Evolutionary conservation across 495 filamentous ascomycete species (phyloP).

Genomic region (Penicillium paradoxum): DNA sequence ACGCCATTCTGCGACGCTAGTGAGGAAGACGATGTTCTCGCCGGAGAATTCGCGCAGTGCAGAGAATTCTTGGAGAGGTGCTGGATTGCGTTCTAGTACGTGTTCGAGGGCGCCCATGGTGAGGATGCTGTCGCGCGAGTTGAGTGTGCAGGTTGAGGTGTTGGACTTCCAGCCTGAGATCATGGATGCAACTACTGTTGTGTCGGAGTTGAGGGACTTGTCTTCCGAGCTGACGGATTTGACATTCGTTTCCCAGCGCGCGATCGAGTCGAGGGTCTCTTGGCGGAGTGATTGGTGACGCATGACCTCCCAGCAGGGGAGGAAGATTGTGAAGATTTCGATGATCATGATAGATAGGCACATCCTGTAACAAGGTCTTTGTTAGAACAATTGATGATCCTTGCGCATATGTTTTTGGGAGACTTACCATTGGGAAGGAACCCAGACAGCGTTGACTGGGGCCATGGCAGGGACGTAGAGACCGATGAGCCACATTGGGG

Average conservation of each 20-base stretch:
- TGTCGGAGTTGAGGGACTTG: conserved; percentile 26
- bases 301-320: conserved; percentile 52
- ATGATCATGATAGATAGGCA: conserved; percentile 50
- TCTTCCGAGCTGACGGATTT: conserved; percentile 20
- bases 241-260: conserved; percentile 30
- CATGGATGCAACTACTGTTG: conserved; percentile 31
- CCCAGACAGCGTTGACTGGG: conserved; percentile 50
- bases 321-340: conserved; percentile 49
- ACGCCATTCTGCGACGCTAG: conserved; percentile 53
- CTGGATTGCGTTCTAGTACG: conserved; percentile 50
- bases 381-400: not conserved
- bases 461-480: conserved; percentile 55
- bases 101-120: conserved; percentile 58
- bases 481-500: conserved; percentile 60
- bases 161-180: conserved; percentile 34
- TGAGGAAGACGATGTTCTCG: conserved; percentile 65
- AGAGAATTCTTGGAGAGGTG: conserved; percentile 54
- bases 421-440: conserved; percentile 55
- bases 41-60: conserved; percentile 60
- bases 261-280: conserved; percentile 35
- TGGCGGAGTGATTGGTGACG: conserved; percentile 43
- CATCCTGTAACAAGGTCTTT: conserved; percentile 34
- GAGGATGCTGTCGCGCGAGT: conserved; percentile 38
- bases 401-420: not conserved
- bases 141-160: conserved; percentile 23